Base-by-base conservation (phyloP, 257 asterid genomes). In the Jacaranda copaia region DNA sequence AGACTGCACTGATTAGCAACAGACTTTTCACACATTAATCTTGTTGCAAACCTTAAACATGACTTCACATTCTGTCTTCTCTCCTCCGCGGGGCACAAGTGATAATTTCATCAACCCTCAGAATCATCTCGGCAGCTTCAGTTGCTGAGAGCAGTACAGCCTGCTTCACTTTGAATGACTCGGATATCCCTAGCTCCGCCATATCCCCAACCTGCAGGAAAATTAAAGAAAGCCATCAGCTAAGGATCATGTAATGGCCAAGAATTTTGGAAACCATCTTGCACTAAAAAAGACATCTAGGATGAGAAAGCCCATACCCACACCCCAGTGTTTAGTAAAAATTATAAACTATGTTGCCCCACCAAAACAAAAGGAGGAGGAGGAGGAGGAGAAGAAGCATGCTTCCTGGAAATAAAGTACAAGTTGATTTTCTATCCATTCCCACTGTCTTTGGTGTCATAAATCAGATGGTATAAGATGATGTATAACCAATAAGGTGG, bases 121-220 rank as follows among this genome's bases (percentile, higher is more conserved):
- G 81, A 79, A 94, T 92, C 98, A 90, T 90, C 88, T 92, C 98
- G 14, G 94, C 90, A 49, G 98, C 97, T 84, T 94, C 98, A 2
- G 95, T 94, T 63, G 98, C 98, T 3, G 98, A 94, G 61, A 87
- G 89, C 82, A 94, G 74, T 58, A 92, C 97, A 4, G 90, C 97
- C 57, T 90, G 92, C 87, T 94, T 94, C 51, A 94, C 98, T 87
- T 94, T 94, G 85, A 94, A 94, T 19, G 98, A 89, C 85, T 94
- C 98, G 0, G 77, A 88, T 46, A 94, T 92, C 39, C 98, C 98
- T 18, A 73, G 82, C 75, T 88, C 92, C 0, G 84, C 75, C 98
- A 92, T 94, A 81, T 91, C 85, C 39, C 98, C 98, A 64, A 92
- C 93, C 98, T 94, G 85, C 80, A 75, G 4, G 32, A 60, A 32